Base-by-base conservation (phyloP, 768 basidiomycete species). In the Mycena chlorophos region DNA sequence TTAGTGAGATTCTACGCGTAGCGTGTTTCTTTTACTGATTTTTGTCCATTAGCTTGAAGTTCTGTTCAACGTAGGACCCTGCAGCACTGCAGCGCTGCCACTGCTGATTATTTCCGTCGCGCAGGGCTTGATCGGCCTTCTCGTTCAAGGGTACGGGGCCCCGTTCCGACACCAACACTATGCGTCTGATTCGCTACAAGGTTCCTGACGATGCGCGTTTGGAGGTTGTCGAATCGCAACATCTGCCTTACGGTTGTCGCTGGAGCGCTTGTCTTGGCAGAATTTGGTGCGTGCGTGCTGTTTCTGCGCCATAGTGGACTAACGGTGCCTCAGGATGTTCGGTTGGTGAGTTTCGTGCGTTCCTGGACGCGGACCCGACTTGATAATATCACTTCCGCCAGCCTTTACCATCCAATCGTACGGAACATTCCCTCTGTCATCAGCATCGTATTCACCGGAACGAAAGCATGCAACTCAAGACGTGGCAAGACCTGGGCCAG, bases 41-140 rank as follows among this genome's bases (percentile, higher is more conserved):
- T 14, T 58, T 19, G 10, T 30, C 23, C 51, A 29, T 16, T 52
- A 83, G 81, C 74, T 81, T 20, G 83, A 84, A 67, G 82, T 84
- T 13, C 63, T 83, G 30, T 83, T 83, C 65, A 83, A 81, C 61
- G 83, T 81, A 58, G 55, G 74, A 61, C 23, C 20, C 20, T 34
- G 31, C n/a, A 34, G 25, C 12, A 39, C 34, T 48, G 14, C 10
- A 5, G 10, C 40, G n/a, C 37, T 40, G 23, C 20, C 45, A n/a
- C 38, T 39, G 17, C 34, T 51, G 34, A 25, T 51, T 52, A 40
- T 39, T 39, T 13, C 13, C 20, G 25, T 13, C 34, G 29, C 39
- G 12, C 38, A 83, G 81, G 80, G 78, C 3, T 73, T 83, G 47
- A 79, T 81, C 43, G 80, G 80, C 3, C 64, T 83, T n/a, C 66